These are phyloP conservation scores for Blastobotrys malaysiensis DNA, from an alignment of 1,139 yeast genomes.

Conservation along the genomic window DNA sequence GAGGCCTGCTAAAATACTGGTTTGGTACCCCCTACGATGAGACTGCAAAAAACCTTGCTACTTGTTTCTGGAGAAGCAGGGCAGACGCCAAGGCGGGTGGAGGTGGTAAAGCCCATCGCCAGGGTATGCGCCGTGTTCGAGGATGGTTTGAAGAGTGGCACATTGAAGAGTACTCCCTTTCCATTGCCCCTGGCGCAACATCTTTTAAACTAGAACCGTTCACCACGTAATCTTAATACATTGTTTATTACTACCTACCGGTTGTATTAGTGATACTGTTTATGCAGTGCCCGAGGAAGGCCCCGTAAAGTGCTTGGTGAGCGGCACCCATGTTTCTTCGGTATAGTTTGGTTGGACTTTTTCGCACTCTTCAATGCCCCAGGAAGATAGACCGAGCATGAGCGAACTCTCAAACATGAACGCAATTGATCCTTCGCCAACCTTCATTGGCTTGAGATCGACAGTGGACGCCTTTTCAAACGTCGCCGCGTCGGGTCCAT, in stretches of 20 bases:
- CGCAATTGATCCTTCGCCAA: slow-evolving; percentile 29
- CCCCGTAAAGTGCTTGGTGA: slow-evolving; percentile 16
- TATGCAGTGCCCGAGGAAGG: slow-evolving; percentile 11
- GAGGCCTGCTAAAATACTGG: slow-evolving; percentile 22
- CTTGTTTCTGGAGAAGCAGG: slow-evolving; percentile 18
- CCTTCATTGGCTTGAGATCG: slow-evolving; percentile 22
- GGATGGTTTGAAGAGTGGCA: slow-evolving; percentile 20
- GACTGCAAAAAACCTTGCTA: slow-evolving; percentile 18
- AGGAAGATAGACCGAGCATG: slow-evolving; percentile 23
- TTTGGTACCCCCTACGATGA: slow-evolving; percentile 18
- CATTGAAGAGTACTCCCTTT: slow-evolving; percentile 15
- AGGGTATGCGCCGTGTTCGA: slow-evolving; percentile 17
- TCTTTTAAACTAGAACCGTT: slow-evolving; percentile 6
- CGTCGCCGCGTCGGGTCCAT: slow-evolving; percentile 29
- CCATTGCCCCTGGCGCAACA: slow-evolving; percentile 12
- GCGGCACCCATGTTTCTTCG: slow-evolving; percentile 23
- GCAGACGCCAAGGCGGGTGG: slow-evolving; percentile 18
- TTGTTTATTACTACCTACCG: background rate
- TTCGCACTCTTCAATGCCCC: slow-evolving; percentile 22
- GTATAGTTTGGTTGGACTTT: slow-evolving; percentile 24
- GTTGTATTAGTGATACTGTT: background rate
- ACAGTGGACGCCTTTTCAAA: slow-evolving; percentile 24
- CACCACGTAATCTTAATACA: background rate
- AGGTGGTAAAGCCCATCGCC: slow-evolving; percentile 17
- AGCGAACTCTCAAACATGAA: slow-evolving; percentile 28